Conservation (phyloP, 441 rosid genomes). For the Manihot esculenta region DNA sequence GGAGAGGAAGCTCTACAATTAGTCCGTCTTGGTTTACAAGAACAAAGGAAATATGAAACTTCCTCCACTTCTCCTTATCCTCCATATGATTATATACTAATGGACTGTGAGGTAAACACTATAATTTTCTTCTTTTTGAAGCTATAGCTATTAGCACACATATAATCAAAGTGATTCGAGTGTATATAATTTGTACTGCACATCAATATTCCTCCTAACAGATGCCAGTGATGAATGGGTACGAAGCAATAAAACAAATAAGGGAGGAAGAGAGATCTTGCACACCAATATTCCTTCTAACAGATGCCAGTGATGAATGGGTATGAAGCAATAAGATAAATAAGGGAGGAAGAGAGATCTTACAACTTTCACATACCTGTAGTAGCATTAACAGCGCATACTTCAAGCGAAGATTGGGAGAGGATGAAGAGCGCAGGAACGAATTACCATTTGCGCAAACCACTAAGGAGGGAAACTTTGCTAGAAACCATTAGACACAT, state of each 20-base stretch:
- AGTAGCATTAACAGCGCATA: conserved; percentile 65
- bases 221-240: conserved; percentile 78
- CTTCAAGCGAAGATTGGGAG: conserved; percentile 36
- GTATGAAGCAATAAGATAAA: conserved; percentile 59
- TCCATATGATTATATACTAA: conserved; percentile 66
- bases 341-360: conserved; percentile 51
- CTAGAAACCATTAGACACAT: too few relatives aligned
- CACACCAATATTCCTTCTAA: conserved; percentile 21
- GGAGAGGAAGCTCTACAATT: conserved; percentile 62
- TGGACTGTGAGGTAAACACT: conserved; percentile 75
- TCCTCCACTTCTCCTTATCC: conserved; percentile 6
- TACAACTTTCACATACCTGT: conserved; percentile 60
- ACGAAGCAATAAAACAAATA: conserved; percentile 62
- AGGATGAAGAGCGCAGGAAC: conserved; percentile 49
- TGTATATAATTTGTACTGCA: too few relatives aligned
- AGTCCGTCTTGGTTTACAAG: conserved; percentile 37
- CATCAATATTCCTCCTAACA: too few relatives aligned
- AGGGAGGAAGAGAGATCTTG: conserved; percentile 46
- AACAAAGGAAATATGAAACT: conserved; percentile 21
- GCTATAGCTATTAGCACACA: too few relatives aligned
- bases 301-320: conserved; percentile 83
- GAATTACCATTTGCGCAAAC: conserved; percentile 54
- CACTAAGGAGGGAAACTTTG: conserved; percentile 31
- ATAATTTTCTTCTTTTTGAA: too few relatives aligned
- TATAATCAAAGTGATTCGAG: too few relatives aligned